Conservation (phyloP, 106 monocot genomes). For the Chionographis japonica region DNA sequence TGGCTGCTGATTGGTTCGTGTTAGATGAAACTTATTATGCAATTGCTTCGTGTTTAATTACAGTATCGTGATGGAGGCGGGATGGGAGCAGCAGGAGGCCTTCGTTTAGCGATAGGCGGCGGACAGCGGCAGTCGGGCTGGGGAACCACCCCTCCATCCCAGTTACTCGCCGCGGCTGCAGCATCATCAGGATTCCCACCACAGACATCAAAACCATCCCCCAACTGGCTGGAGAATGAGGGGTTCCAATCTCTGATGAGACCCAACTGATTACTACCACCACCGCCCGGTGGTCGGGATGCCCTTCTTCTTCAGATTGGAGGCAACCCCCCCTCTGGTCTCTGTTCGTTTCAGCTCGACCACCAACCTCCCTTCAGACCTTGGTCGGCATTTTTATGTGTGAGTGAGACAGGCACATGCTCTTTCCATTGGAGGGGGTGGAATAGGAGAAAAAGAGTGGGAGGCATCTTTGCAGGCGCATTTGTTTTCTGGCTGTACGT, state of each 20-base stretch:
- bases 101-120: background rate
- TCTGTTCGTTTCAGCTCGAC: too few relatives aligned
- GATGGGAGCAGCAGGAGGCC: background rate
- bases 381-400: too few relatives aligned
- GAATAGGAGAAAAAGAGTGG: too few relatives aligned
- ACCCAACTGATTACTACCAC: background rate
- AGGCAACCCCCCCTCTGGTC: too few relatives aligned
- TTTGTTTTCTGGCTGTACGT: too few relatives aligned
- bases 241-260: slow-evolving; percentile 18
- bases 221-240: slow-evolving; percentile 34
- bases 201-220: slow-evolving; percentile 23
- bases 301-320: too few relatives aligned
- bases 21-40: background rate
- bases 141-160: background rate
- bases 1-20: background rate
- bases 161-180: slow-evolving; percentile 23
- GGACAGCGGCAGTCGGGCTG: slow-evolving; percentile 1
- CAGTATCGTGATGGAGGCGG: background rate
- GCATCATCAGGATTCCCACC: slow-evolving; percentile 78
- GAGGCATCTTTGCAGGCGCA: too few relatives aligned
- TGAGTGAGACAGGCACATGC: too few relatives aligned
- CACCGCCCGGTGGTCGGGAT: too few relatives aligned
- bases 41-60: background rate
- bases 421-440: too few relatives aligned
- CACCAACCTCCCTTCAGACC: too few relatives aligned